Evolutionary conservation across 345 rosid species (phyloP).

Genomic region (Populus nigra): DNA sequence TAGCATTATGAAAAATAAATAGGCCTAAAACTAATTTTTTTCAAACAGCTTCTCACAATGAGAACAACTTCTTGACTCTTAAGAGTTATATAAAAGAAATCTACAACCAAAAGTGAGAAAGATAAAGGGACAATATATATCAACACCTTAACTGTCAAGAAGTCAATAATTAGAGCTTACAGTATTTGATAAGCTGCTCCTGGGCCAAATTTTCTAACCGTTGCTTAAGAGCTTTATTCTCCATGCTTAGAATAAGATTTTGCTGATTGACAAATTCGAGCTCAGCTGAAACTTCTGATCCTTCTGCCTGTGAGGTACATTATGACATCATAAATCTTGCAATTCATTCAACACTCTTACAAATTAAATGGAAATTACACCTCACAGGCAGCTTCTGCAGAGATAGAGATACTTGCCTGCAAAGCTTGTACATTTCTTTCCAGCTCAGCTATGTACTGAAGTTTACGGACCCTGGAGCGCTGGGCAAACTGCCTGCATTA

Average conservation of each 20-base stretch:
- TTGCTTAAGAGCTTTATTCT: constrained; percentile 62
- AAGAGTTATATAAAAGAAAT: not conserved
- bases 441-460: constrained; percentile 97
- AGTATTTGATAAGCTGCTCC: constrained; percentile 59
- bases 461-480: constrained; percentile 94
- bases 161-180: constrained; percentile 32
- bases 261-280: constrained; percentile 64
- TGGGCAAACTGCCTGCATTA: constrained; percentile 93
- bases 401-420: constrained; percentile 49
- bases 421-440: constrained; percentile 96
- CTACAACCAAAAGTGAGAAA: not conserved
- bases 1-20: not conserved
- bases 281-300: constrained; percentile 60
- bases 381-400: constrained; percentile 7
- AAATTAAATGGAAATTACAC: not conserved
- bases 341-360: not conserved
- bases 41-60: not conserved
- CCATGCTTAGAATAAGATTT: constrained; percentile 60
- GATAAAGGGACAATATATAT: not conserved
- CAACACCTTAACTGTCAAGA: not conserved
- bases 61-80: too few relatives aligned
- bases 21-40: not conserved
- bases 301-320: constrained; percentile 49
- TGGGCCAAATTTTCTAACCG: constrained; percentile 62
- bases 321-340: constrained; percentile 4